phyloP scores from a whole-genome alignment of 257 asterid species.

The Jasminum sambac region DNA sequence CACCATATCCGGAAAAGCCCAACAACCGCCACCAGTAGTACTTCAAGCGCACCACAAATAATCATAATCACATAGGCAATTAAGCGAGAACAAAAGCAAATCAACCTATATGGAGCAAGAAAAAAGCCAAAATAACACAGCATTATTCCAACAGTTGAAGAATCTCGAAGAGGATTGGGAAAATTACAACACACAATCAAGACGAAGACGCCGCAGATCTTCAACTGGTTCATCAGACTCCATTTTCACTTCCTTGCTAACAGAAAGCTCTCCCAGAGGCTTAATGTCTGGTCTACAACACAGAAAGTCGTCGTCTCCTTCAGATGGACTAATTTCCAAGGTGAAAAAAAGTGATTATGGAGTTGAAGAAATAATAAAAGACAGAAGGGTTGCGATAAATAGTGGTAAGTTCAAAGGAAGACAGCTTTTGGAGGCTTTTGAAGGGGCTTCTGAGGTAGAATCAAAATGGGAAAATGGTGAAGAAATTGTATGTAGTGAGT shows the following conservation, averaged over 20 bases:
- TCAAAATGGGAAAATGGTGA: background rate
- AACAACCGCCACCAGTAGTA: slow-evolving; percentile 9
- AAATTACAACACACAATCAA: background rate
- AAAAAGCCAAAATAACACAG: slow-evolving; percentile 23
- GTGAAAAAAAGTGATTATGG: slow-evolving; percentile 23
- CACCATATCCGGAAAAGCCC: background rate
- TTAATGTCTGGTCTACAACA: slow-evolving; percentile 54
- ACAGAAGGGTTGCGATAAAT: slow-evolving; percentile 42
- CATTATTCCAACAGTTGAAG: slow-evolving; percentile 29
- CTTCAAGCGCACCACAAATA: slow-evolving; percentile 1
- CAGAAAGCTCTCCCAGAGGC: slow-evolving; percentile 41
- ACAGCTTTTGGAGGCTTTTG: slow-evolving; percentile 37
- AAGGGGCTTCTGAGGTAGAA: slow-evolving; percentile 10
- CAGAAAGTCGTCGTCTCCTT: slow-evolving; percentile 21
- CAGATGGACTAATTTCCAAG: slow-evolving; percentile 19
- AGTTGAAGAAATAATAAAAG: slow-evolving; percentile 43
- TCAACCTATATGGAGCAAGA: slow-evolving; percentile 15
- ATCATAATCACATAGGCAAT: background rate
- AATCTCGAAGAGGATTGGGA: slow-evolving; percentile 19
- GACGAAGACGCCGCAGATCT: slow-evolving; percentile 2
- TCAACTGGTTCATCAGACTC: slow-evolving; percentile 18
- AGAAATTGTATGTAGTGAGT: slow-evolving; percentile 15
- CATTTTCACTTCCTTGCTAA: slow-evolving; percentile 7
- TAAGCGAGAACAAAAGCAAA: background rate
- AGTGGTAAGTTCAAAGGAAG: slow-evolving; percentile 45